Base-by-base conservation (phyloP, 2,329 filamentous ascomycete genomes). In the Ophiostoma sp. region DNA sequence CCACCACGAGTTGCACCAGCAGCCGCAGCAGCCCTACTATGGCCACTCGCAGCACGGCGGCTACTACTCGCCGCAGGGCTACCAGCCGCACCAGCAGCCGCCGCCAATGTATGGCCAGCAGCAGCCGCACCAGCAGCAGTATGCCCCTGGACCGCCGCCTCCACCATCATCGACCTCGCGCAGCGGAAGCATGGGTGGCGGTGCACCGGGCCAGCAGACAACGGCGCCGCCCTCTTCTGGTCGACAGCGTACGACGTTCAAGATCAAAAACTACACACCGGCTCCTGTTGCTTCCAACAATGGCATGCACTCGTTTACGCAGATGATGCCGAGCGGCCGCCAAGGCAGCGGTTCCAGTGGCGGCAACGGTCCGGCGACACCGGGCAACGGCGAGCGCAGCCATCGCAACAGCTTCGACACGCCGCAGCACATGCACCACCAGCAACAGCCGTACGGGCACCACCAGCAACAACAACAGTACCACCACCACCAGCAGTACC, bases 221-320 rank as follows among this genome's bases (percentile, higher is more conserved):
- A 2, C 71, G 8, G 72, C 71, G 8, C 71, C 72, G 15, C 72
- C 72, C 0, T 54, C 71, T 1, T 69, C 70, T 1, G 73, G 73
- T 23, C 72, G 73, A 5, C 73, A 74, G 20, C 74, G 74, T 0
- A 75, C 76, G 0, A 78, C 75, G 67, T 78, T 80, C 69, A 80
- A 77, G 71, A 74, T 80, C 36, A 80, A 79, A 73, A 76, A 77
- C 68, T 77, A 77, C 67, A 75, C 73, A 33, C 73, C 73, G 10
- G 70, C 73, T 17, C 71, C 72, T 13, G 73, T 72, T 15, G 69
- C 71, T 17, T 36, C 72, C 17, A 67, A 72, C 1, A 44, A 67
- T 8, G 73, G 73, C 17, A n/a, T 74, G 64, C 73, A 73, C 39
- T 69, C 67, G 0, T 73, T 72, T 67, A 74, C 73, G 41, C 72